A percentile compares a stretch with the other conserved stretches of the same genome.
Evolutionary conservation across 345 rosid genomes (phyloP).

Genomic region (Acer saccharum): DNA sequence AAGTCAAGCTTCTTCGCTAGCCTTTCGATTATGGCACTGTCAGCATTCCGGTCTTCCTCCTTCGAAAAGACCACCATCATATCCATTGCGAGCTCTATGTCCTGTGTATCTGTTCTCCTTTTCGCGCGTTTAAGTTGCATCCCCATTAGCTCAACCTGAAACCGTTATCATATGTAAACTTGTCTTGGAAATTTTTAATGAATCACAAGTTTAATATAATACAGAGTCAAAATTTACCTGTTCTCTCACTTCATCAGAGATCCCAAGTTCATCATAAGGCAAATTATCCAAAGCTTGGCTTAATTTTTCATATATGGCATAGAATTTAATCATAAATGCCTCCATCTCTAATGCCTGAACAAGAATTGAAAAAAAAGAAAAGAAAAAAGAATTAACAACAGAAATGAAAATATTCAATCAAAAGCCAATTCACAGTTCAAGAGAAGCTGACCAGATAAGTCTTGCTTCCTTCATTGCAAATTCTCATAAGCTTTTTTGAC

Average conservation of each 20-base stretch:
- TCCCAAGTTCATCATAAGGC: constrained; percentile 51
- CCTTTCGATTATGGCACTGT: constrained; percentile 67
- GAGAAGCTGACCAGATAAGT: constrained; percentile 54
- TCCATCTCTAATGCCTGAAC: constrained; percentile 71
- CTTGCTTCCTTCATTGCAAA: constrained; percentile 82
- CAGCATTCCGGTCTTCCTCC: constrained; percentile 61
- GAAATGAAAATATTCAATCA: not conserved
- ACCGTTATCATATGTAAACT: not conserved
- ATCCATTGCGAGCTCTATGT: constrained; percentile 82
- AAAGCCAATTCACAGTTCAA: not conserved
- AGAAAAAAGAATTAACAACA: not conserved
- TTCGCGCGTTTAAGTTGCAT: constrained; percentile 56
- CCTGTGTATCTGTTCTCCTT: constrained; percentile 76
- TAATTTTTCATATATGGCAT: constrained; percentile 46
- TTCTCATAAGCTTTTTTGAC: constrained; percentile 49
- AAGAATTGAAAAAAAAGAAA: constrained; percentile 17
- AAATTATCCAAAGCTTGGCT: constrained; percentile 42
- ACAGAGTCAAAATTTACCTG: constrained; percentile 38
- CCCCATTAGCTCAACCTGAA: constrained; percentile 55
- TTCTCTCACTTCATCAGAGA: constrained; percentile 60
- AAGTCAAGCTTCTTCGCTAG: constrained; percentile 75
- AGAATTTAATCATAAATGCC: constrained; percentile 46
- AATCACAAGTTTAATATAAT: too few relatives aligned
- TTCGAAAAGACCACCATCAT: constrained; percentile 70
- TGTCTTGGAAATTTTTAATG: too few relatives aligned